Conservation (phyloP, 202 grass and related monocot genomes). For the Bolboschoenoplectus hybrid region DNA sequence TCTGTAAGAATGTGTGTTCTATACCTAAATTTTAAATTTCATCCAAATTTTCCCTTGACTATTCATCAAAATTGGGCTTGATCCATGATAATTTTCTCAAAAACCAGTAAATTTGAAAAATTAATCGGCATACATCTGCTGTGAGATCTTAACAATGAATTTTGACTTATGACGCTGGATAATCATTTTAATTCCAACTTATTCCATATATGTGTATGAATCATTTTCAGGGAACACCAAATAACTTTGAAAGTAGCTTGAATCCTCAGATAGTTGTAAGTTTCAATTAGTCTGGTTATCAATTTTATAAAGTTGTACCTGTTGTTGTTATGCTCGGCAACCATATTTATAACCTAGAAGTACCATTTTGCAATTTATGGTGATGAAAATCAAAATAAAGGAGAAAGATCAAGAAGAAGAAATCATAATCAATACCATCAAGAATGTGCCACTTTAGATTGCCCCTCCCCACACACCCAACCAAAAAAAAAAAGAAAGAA, state of each 20-base stretch:
- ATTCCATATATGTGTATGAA: not conserved
- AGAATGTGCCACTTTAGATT: not conserved
- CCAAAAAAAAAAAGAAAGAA: not conserved
- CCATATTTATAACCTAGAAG: not conserved
- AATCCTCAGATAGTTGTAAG: not conserved
- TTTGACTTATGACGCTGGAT: not conserved
- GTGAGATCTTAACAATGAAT: not conserved
- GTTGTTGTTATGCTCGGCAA: not conserved
- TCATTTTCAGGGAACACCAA: not conserved
- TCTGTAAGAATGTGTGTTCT: not conserved
- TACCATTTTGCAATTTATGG: not conserved
- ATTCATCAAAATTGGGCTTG: not conserved
- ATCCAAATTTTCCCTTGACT: not conserved
- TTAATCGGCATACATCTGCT: not conserved
- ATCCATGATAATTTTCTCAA: not conserved
- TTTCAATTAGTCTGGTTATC: not conserved
- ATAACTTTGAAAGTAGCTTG: not conserved
- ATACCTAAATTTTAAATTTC: not conserved
- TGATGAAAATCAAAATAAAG: not conserved
- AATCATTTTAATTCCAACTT: not conserved
- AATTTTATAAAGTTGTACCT: not conserved
- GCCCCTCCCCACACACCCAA: not conserved
- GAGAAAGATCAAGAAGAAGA: not conserved
- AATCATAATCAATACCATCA: not conserved
- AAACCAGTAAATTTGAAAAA: conserved; percentile 7